Percentiles rank a stretch among this genome's conserved stretches.
phyloP scores from a whole-genome alignment of 2,329 filamentous ascomycete species.

The Trichoderma cornu-damae region DNA sequence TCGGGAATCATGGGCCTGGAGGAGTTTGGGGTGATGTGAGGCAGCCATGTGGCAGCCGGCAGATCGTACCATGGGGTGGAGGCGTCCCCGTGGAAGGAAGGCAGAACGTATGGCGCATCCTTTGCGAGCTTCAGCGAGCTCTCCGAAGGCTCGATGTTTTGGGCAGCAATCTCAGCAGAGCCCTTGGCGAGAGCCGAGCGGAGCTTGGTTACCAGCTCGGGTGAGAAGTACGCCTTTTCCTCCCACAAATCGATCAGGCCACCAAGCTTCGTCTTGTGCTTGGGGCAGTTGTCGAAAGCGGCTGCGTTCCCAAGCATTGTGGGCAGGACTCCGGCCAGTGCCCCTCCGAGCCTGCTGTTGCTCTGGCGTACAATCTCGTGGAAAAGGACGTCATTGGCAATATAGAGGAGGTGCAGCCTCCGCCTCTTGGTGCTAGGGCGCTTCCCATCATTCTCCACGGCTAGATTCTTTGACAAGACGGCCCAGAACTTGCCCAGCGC shows the following conservation, averaged over 20 bases:
- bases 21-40: conserved; percentile 71
- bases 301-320: conserved; percentile 57
- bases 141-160: conserved; percentile 23
- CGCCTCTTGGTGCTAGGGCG: conserved; percentile 59
- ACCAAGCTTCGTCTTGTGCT: conserved; percentile 59
- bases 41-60: conserved; percentile 75
- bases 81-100: conserved; percentile 69
- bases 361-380: conserved; percentile 54
- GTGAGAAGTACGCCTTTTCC: conserved; percentile 57
- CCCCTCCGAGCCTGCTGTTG: conserved; percentile 48
- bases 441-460: conserved; percentile 26
- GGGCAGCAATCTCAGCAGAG: conserved; percentile 24
- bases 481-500: conserved; percentile 72
- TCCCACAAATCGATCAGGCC: conserved; percentile 66
- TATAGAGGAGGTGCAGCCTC: conserved; percentile 69
- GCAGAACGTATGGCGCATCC: conserved; percentile 63
- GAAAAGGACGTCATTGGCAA: conserved; percentile 73
- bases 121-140: conserved; percentile 42
- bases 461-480: conserved; percentile 52
- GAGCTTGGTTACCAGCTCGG: conserved; percentile 52
- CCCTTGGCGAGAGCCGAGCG: conserved; percentile 49
- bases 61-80: conserved; percentile 74
- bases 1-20: conserved; percentile 66
- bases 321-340: conserved; percentile 55
- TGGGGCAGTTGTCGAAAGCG: conserved; percentile 55